Conservation (phyloP, 495 filamentous ascomycete genomes). For the Aspergillus cavernicola region DNA sequence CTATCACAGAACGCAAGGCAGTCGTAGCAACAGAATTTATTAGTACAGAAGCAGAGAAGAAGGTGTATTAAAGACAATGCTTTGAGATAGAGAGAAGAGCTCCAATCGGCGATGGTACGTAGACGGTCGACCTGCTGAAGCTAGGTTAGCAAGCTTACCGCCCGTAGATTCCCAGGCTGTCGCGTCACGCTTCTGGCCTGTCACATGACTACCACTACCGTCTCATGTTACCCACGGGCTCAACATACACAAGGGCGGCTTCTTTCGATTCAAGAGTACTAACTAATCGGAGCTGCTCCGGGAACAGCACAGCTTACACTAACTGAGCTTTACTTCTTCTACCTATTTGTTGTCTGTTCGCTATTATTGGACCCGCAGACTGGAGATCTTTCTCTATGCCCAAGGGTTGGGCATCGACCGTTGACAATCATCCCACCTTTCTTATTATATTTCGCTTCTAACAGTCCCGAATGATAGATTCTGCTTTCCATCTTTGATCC, state of each 20-base stretch:
- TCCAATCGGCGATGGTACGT: not conserved
- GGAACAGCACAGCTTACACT: too few relatives aligned
- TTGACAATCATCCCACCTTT: not conserved
- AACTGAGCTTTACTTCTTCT: not conserved
- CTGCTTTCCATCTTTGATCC: not conserved
- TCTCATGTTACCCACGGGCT: too few relatives aligned
- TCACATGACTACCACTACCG: too few relatives aligned
- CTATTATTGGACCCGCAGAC: not conserved
- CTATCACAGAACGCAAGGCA: conserved; percentile 9
- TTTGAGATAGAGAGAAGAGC: conserved; percentile 2
- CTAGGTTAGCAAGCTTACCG: conserved; percentile 10
- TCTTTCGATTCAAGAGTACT: too few relatives aligned
- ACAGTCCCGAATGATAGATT: not conserved
- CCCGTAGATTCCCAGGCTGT: not conserved
- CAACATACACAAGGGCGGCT: too few relatives aligned
- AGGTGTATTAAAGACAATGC: not conserved
- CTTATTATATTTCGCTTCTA: not conserved
- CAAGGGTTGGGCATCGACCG: conserved; percentile 15
- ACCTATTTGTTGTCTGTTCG: not conserved
- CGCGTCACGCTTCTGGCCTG: conserved; percentile 15
- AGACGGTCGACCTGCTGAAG: conserved; percentile 3
- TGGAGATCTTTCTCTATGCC: not conserved
- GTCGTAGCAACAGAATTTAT: not conserved
- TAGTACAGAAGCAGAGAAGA: not conserved
- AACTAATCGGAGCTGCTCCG: too few relatives aligned